phyloP scores from a whole-genome alignment of 2,329 filamentous ascomycete species.

The Aspergillus japonicus region DNA sequence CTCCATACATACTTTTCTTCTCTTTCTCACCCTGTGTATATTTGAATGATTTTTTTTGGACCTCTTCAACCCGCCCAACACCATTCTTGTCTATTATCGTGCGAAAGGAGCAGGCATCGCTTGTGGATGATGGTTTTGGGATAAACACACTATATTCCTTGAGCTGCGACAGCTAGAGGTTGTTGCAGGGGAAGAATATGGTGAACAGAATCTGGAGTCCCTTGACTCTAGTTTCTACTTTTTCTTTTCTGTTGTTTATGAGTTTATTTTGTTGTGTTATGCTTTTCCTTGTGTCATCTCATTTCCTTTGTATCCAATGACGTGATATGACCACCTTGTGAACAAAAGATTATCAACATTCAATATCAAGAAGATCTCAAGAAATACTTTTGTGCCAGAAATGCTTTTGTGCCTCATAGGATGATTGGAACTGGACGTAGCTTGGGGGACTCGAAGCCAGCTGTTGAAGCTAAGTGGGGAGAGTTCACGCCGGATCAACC shows the following conservation, averaged over 20 bases:
- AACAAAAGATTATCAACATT: conserved; percentile 4
- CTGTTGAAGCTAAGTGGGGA: too few species aligned
- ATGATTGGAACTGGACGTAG: too few species aligned
- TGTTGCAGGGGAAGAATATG: neutral
- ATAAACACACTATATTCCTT: neutral
- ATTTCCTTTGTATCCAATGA: conserved; percentile 17
- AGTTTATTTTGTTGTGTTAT: conserved; percentile 4
- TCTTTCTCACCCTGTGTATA: conserved; percentile 9
- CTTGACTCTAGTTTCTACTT: neutral
- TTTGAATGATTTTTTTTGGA: neutral
- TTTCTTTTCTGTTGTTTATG: conserved; percentile 3
- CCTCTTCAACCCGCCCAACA: neutral
- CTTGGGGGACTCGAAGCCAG: too few species aligned
- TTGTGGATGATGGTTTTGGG: conserved; percentile 1
- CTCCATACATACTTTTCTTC: conserved; percentile 2
- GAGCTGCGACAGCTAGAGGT: neutral
- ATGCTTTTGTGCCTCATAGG: too few species aligned
- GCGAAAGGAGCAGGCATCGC: conserved; percentile 10
- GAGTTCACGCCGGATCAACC: too few species aligned
- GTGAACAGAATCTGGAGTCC: neutral
- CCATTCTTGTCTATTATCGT: conserved; percentile 1
- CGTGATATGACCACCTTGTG: conserved; percentile 15
- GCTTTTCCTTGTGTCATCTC: conserved; percentile 12
- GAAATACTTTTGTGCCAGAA: too few species aligned
- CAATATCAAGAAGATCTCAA: neutral